Percentiles rank a stretch among this genome's conserved stretches.
Conservation (phyloP, 75 land plant species). For the Cupressus sempervirens region DNA sequence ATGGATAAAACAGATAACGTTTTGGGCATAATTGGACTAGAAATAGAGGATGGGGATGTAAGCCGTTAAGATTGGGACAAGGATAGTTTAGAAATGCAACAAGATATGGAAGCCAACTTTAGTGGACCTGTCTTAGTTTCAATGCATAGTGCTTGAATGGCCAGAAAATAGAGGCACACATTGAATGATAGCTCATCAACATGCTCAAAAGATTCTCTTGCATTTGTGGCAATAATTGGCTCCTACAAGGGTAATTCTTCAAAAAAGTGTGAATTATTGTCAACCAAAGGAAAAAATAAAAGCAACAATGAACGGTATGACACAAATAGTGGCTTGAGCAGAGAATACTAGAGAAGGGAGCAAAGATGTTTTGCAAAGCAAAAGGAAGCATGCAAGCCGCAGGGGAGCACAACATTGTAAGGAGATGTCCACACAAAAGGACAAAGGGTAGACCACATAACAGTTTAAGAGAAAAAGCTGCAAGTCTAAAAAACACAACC, state of each 20-base stretch:
- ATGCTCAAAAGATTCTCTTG: conserved; percentile 91
- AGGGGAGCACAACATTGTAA: too few species aligned
- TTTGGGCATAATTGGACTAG: conserved; percentile 47
- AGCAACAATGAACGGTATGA: too few species aligned
- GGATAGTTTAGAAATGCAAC: conserved; percentile 64
- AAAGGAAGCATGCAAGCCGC: too few species aligned
- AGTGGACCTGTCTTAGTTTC: conserved; percentile 35
- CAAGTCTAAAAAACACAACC: too few species aligned
- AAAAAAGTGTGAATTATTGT: conserved; percentile 31
- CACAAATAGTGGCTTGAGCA: too few species aligned
- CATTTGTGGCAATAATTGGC: conserved; percentile 60
- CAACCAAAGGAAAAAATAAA: too few species aligned
- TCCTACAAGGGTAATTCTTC: conserved; percentile 34
- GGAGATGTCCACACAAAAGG: too few species aligned
- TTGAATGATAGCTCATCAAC: conserved; percentile 97
- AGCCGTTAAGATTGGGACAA: conserved; percentile 71
- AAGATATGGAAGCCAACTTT: conserved; percentile 57
- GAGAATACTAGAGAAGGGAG: too few species aligned
- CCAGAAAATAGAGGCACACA: conserved; percentile 42
- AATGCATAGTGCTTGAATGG: conserved; percentile 40
- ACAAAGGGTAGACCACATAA: too few species aligned
- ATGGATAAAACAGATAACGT: conserved; percentile 61
- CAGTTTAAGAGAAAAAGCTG: too few species aligned
- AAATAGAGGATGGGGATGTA: conserved; percentile 70
- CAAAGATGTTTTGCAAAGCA: too few species aligned